Conservation (phyloP, 306 rosid species). For the Pyrus pyrifolia region DNA sequence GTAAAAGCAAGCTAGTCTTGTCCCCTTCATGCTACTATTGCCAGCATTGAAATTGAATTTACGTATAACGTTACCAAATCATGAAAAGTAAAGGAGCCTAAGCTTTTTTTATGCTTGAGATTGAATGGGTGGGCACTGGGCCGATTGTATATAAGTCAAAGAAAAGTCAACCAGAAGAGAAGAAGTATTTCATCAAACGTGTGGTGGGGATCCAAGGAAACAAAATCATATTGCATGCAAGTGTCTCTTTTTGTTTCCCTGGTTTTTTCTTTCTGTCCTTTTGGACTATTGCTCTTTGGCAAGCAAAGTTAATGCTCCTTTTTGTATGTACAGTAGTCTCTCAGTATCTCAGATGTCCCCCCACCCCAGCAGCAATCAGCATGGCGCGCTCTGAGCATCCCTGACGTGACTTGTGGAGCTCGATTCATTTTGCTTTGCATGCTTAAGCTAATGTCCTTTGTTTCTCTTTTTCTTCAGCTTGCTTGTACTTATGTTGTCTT, state of each 20-base stretch:
- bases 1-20: not conserved
- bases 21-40: not conserved
- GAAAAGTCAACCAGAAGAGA: constrained; percentile 19
- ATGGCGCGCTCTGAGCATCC: constrained; percentile 5
- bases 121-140: not conserved
- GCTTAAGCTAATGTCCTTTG: not conserved
- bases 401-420: not conserved
- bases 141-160: not conserved
- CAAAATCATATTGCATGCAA: constrained; percentile 41
- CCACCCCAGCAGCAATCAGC: not conserved
- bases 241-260: constrained; percentile 8
- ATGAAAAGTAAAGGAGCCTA: constrained; percentile 13
- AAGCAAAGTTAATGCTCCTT: constrained; percentile 16
- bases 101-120: constrained; percentile 10
- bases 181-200: not conserved
- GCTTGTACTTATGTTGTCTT: not conserved
- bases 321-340: not conserved
- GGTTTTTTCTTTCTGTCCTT: not conserved
- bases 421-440: not conserved
- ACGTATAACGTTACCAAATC: not conserved
- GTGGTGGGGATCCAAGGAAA: constrained; percentile 49
- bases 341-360: not conserved
- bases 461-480: not conserved
- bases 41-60: not conserved
- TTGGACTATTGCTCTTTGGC: constrained; percentile 8